Evolutionary conservation across 2,329 filamentous ascomycete genomes (phyloP), one percentile per base, ranked within the genome.

Genomic region (Colletotrichum camelliae): DNA sequence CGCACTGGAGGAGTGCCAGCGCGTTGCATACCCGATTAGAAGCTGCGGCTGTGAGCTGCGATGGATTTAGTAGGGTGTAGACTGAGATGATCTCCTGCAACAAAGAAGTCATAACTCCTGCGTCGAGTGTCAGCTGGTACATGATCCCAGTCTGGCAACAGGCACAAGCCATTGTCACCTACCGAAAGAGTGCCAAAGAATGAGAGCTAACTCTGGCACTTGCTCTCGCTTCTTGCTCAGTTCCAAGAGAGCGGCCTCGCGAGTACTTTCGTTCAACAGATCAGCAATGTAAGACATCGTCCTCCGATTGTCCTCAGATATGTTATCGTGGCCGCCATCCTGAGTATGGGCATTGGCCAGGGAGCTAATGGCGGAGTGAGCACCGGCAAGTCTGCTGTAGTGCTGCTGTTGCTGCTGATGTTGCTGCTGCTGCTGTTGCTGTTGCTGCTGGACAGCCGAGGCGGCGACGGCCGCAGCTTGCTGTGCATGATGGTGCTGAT

Each of bases 181-280:
- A 98, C 96, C 97, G 82, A 98, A 98, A 5, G 96, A 98, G 85
- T 99, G 97, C 97, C 97, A 99, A 77, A 99, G 89, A 77, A 99
- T 98, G 81, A 99, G 88, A 62, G 97, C 97, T 75, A 99, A 89
- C 87, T 99, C 97, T 1, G 97, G 96, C 18, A 99, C 97, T 86
- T 98, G 97, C 86, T 99, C 97, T 73, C 97, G 90, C 91, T 99
- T 99, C 89, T 99, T 99, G 87, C 96, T 98, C 67, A 99, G 90
- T 85, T 99, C 97, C 82, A 99, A 90, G 70, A 99, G 89, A 66
- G 97, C 97, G 6, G 95, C 93, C 87, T 98, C 97, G 77, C 97
- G 92, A 33, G 96, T 96, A 80, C 91, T 93, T 78, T 96, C 94
- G 84, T 96, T 96, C 82, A 98, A 90, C 74, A 98, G 90, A 84